Conservation (phyloP, 1,284 basidiomycete species). For the Ustilago bromivora region DNA sequence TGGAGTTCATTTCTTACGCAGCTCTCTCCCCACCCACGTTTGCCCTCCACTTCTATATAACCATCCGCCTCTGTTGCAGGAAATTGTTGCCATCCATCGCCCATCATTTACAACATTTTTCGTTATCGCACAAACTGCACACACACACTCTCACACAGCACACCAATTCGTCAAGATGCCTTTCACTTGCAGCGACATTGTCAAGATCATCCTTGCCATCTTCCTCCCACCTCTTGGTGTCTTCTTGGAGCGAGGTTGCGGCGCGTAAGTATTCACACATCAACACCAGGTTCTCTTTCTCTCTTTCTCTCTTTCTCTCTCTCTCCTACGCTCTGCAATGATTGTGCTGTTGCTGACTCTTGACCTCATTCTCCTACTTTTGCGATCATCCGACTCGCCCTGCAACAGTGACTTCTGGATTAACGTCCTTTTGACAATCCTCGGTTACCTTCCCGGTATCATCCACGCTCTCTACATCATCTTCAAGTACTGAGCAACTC, state of each 20-base stretch:
- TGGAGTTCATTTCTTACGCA: neutral
- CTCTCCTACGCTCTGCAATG: neutral
- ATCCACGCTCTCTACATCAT: slow-evolving; percentile 66
- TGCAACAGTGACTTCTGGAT: slow-evolving; percentile 49
- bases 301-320: neutral
- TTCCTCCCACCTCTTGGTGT: slow-evolving; percentile 54
- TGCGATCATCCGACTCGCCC: too few species aligned
- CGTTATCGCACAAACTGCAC: neutral
- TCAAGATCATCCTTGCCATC: slow-evolving; percentile 56
- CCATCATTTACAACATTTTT: neutral
- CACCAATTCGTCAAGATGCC: slow-evolving; percentile 47
- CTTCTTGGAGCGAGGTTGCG: slow-evolving; percentile 53
- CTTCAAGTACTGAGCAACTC: slow-evolving; percentile 55
- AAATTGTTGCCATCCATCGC: neutral
- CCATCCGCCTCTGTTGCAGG: neutral
- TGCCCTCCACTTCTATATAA: neutral
- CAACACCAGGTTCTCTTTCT: neutral
- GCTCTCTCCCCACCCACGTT: neutral
- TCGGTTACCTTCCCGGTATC: slow-evolving; percentile 62
- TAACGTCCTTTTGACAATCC: slow-evolving; percentile 61
- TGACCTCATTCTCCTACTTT: neutral
- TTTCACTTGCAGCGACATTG: slow-evolving; percentile 61
- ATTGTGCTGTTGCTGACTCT: neutral
- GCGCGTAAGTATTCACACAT: slow-evolving; percentile 25
- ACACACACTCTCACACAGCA: neutral